Evolutionary conservation across 106 monocot genomes (phyloP).

Genomic region (Posidonia australis): DNA sequence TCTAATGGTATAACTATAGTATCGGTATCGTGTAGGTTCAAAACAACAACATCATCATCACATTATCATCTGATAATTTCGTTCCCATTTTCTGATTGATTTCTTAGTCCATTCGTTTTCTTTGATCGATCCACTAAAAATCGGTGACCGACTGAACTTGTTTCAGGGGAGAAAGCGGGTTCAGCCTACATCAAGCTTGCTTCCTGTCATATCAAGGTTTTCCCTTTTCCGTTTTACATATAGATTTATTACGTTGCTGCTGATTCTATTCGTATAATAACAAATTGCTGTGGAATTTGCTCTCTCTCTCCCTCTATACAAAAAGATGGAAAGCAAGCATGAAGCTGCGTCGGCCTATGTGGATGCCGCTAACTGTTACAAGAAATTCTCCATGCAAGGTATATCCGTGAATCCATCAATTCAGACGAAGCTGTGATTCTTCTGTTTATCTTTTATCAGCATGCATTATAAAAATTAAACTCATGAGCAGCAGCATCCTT

Average conservation of each 20-base stretch:
- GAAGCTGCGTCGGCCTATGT: slow-evolving; percentile 30
- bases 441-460: too few relatives aligned
- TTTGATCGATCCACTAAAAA: too few relatives aligned
- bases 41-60: too few relatives aligned
- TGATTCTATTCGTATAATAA: background rate
- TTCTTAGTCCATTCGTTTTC: background rate
- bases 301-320: background rate
- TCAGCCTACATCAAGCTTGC: slow-evolving; percentile 21
- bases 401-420: too few relatives aligned
- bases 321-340: slow-evolving; percentile 27
- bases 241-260: background rate
- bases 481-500: too few relatives aligned
- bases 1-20: too few relatives aligned
- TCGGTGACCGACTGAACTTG: background rate
- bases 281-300: too few relatives aligned
- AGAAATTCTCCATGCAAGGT: slow-evolving; percentile 24
- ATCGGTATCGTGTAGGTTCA: too few relatives aligned
- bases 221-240: background rate
- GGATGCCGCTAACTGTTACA: slow-evolving; percentile 29
- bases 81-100: too few relatives aligned
- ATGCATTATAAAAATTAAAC: too few relatives aligned
- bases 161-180: slow-evolving; percentile 29
- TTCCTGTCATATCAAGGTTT: slow-evolving; percentile 23
- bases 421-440: too few relatives aligned
- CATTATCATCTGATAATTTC: too few relatives aligned